Conservation (phyloP, 1,284 basidiomycete genomes). For the Ustilago trichophora region DNA sequence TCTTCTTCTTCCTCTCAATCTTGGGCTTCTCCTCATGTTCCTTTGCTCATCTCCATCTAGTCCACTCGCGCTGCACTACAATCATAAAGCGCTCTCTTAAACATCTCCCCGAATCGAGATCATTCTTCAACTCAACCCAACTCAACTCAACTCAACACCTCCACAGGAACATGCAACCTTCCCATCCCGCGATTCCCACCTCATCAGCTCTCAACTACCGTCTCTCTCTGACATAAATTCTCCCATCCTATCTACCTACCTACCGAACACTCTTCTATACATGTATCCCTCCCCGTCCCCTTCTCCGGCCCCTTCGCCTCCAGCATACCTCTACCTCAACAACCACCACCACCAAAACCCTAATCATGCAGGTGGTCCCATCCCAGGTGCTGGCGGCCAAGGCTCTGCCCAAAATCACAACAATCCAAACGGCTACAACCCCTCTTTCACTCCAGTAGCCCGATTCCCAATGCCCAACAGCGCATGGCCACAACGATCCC, state of each 20-base stretch:
- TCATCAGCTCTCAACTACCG: conserved; percentile 6
- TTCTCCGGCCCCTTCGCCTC: conserved; percentile 60
- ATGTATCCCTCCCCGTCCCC: conserved; percentile 61
- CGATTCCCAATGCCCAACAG: conserved; percentile 45
- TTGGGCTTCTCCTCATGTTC: too few relatives aligned
- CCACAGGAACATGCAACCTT: conserved; percentile 36
- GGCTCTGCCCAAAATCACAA: conserved; percentile 22
- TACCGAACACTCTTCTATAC: conserved; percentile 27
- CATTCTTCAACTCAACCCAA: too few relatives aligned
- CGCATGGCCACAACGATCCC: conserved; percentile 37
- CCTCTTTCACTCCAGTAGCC: conserved; percentile 39
- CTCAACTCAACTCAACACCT: background rate
- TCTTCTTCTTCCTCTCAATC: too few relatives aligned
- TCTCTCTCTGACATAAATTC: conserved; percentile 4
- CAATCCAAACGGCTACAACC: conserved; percentile 35
- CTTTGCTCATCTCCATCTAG: too few relatives aligned
- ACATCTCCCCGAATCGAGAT: too few relatives aligned
- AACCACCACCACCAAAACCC: conserved; percentile 46
- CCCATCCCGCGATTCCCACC: conserved; percentile 11
- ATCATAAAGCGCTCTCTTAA: too few relatives aligned
- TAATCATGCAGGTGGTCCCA: conserved; percentile 44
- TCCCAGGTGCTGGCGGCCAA: conserved; percentile 33
- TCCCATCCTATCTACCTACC: too few relatives aligned
- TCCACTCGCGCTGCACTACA: too few relatives aligned
- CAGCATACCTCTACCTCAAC: conserved; percentile 59